Evolutionary conservation across 345 rosid species (phyloP).

Genomic region (Populus tremula): DNA sequence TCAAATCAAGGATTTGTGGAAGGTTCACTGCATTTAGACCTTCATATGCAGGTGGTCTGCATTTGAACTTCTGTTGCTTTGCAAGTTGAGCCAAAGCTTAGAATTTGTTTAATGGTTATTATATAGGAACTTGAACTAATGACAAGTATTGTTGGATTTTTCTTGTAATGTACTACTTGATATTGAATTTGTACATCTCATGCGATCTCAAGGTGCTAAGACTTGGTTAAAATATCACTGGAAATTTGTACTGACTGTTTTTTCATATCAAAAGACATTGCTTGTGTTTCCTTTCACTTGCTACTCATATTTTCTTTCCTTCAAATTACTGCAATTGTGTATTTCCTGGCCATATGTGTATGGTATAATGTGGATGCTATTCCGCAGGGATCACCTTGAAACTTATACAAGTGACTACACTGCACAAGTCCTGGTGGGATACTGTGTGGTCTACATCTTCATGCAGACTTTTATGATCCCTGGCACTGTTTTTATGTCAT

Average conservation of each 20-base stretch:
- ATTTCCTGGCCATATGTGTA: constrained; percentile 4
- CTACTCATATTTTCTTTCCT: neutral
- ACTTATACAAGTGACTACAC: constrained; percentile 85
- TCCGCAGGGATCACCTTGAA: constrained; percentile 79
- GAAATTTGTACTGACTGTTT: neutral
- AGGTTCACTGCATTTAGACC: neutral
- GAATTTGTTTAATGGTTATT: neutral
- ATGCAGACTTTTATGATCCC: constrained; percentile 99
- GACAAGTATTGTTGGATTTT: neutral
- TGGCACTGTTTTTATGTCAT: constrained; percentile 86
- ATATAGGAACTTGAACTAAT: neutral
- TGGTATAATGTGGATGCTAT: constrained; percentile 1
- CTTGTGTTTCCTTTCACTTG: neutral
- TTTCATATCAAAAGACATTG: neutral
- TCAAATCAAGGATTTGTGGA: neutral
- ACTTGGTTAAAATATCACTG: neutral
- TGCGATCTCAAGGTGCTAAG: neutral
- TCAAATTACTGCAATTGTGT: neutral
- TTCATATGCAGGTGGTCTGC: neutral
- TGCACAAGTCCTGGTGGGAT: constrained; percentile 74
- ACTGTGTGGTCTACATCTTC: constrained; percentile 71
- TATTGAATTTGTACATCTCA: neutral
- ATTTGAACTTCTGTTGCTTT: neutral
- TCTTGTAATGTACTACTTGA: neutral
- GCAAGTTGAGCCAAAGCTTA: neutral